Evolutionary conservation across 2,329 filamentous ascomycete genomes (phyloP).

Genomic region (Colletotrichum aenigma): DNA sequence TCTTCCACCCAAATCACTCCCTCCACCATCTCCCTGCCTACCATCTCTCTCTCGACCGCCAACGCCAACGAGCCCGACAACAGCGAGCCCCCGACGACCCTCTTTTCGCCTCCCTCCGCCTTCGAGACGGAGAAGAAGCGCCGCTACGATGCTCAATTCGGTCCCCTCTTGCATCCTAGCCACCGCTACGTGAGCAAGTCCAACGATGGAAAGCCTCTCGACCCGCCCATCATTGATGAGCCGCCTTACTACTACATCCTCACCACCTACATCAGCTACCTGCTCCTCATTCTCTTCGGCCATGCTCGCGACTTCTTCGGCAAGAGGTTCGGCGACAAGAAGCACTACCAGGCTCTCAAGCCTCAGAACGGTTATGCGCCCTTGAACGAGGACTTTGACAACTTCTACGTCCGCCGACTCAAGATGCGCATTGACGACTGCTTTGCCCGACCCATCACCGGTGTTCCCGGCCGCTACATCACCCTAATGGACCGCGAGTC

Average conservation of each 20-base stretch:
- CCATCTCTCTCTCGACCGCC: conserved; percentile 89
- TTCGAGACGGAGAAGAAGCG: conserved; percentile 79
- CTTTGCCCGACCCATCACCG: conserved; percentile 90
- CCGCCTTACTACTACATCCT: conserved; percentile 96
- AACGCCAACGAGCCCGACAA: conserved; percentile 74
- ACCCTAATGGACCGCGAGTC: conserved; percentile 91
- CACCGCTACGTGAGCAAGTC: conserved; percentile 92
- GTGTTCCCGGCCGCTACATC: conserved; percentile 92
- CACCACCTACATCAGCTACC: conserved; percentile 97
- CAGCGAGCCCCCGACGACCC: conserved; percentile 73
- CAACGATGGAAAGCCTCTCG: conserved; percentile 74
- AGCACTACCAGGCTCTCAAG: conserved; percentile 81
- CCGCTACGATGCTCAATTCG: conserved; percentile 88
- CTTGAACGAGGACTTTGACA: conserved; percentile 97
- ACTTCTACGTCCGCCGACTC: conserved; percentile 91
- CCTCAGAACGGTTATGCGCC: conserved; percentile 89
- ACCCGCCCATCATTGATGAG: conserved; percentile 88
- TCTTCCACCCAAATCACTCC: conserved; percentile 70
- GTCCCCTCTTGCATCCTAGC: conserved; percentile 76
- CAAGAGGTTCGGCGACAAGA: conserved; percentile 87
- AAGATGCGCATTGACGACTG: conserved; percentile 97
- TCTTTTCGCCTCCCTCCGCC: conserved; percentile 88
- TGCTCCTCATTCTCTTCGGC: conserved; percentile 93
- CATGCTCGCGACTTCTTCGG: conserved; percentile 98
- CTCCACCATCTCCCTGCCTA: conserved; percentile 80